Percentiles rank a stretch among this genome's conserved stretches.
Evolutionary conservation across 1,139 yeast species (phyloP).

Genomic region (Scheffersomyces quercinus): DNA sequence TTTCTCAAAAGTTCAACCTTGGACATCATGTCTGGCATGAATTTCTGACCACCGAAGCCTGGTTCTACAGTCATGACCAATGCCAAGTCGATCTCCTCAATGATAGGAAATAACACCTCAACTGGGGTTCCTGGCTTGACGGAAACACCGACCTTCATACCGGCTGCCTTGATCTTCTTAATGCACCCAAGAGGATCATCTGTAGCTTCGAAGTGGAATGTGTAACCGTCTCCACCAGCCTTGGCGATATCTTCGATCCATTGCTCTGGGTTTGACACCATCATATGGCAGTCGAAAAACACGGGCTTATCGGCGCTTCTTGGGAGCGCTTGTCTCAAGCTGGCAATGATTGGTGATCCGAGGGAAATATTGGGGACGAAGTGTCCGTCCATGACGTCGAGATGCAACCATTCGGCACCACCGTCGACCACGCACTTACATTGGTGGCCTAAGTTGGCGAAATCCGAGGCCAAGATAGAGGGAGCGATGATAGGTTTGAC

Average conservation of each 20-base stretch:
- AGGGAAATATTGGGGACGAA: slow-evolving; percentile 95
- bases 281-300: slow-evolving; percentile 98
- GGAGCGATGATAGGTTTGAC: slow-evolving; percentile 91
- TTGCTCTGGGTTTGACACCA: slow-evolving; percentile 92
- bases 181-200: slow-evolving; percentile 75
- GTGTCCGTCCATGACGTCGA: slow-evolving; percentile 98
- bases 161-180: slow-evolving; percentile 69
- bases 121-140: slow-evolving; percentile 93
- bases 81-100: slow-evolving; percentile 84
- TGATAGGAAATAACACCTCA: slow-evolving; percentile 76
- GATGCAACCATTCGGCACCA: slow-evolving; percentile 92
- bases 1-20: slow-evolving; percentile 78
- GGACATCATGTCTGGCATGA: slow-evolving; percentile 95
- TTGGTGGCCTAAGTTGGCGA: slow-evolving; percentile 83
- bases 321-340: slow-evolving; percentile 79
- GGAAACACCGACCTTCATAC: slow-evolving; percentile 95
- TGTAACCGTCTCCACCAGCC: slow-evolving; percentile 95
- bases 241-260: slow-evolving; percentile 94
- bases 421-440: slow-evolving; percentile 74
- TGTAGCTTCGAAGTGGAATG: slow-evolving; percentile 95
- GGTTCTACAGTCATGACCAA: slow-evolving; percentile 98
- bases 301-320: slow-evolving; percentile 47
- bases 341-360: slow-evolving; percentile 86
- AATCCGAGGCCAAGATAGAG: slow-evolving; percentile 91
- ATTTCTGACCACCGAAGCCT: slow-evolving; percentile 97